Evolutionary conservation across 805 yeast species (phyloP), one percentile per base, ranked within the genome.

Genomic region (Teunomyces lycoperdinae): DNA sequence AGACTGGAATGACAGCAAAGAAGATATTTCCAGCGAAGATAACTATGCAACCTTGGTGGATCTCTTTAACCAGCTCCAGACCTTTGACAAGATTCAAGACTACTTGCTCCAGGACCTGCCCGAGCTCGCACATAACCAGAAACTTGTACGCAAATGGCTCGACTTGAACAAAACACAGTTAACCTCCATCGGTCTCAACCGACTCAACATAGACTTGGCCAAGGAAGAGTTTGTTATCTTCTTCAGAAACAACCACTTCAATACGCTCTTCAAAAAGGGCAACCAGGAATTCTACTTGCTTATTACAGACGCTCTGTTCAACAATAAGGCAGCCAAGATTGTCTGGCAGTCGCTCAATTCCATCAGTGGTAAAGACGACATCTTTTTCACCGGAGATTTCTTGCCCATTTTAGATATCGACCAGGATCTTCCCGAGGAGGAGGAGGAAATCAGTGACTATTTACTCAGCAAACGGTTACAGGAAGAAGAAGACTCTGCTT

Each of bases 231-330:
- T 84, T 47, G 79, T 84, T 1, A 81, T 92, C 0, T 78, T 92
- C 51, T 94, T 91, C 70, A 77, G 97, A 59, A 92, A 94, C 65
- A 91, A 94, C 63, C 97, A 90, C 63, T 92, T 88, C 66, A 79
- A 79, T 53, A 89, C 97, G 0, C 61, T 91, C 9, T 78, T 73
- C 55, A 84, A 83, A 58, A 62, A 63, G 17, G 73, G 72, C 27
- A 74, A 74, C 46, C 56, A 60, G 39, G 74, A 65, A 35, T 69
- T 92, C 29, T 89, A 79, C 59, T 65, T 80, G 4, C 70, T 92
- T 26, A 84, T 87, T 2, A 87, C 94, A 1, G 97, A 94, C 60
- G 69, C 75, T 11, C 89, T 94, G 3, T 85, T 81, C 57, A 70
- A 74, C 35, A 52, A 53, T 31, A 57, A 62, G 1, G 49, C 60